A percentile compares a stretch with the other conserved stretches of the same genome.
Evolutionary conservation across 257 asterid species (phyloP).

Genomic region (Scutellaria baicalensis): DNA sequence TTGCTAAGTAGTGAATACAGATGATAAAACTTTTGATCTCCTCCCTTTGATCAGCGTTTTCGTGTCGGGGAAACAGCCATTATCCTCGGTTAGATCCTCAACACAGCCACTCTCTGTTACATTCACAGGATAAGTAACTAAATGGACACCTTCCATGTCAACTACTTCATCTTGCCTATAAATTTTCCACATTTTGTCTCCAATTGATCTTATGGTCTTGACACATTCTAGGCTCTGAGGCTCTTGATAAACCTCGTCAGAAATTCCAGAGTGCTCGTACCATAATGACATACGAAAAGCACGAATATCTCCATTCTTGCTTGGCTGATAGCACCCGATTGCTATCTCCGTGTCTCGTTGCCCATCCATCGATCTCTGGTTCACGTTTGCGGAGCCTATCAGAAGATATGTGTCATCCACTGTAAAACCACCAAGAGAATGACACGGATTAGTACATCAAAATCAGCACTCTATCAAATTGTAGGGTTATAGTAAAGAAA

Average conservation of each 20-base stretch:
- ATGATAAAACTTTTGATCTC: slow-evolving; percentile 53
- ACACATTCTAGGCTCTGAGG: slow-evolving; percentile 67
- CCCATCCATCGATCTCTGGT: slow-evolving; percentile 95
- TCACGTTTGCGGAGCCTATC: slow-evolving; percentile 83
- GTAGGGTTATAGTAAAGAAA: too few relatives aligned
- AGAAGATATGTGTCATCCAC: slow-evolving; percentile 78
- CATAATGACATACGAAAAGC: slow-evolving; percentile 74
- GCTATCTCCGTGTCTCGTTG: slow-evolving; percentile 82
- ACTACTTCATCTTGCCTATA: slow-evolving; percentile 53
- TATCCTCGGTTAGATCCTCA: slow-evolving; percentile 39
- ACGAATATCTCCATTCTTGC: slow-evolving; percentile 32
- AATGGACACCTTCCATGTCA: slow-evolving; percentile 76
- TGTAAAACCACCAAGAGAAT: slow-evolving; percentile 16
- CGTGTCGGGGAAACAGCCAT: slow-evolving; percentile 64
- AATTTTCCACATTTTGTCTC: slow-evolving; percentile 68
- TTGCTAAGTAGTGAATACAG: slow-evolving; percentile 61
- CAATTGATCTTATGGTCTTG: slow-evolving; percentile 38
- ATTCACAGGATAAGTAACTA: slow-evolving; percentile 56
- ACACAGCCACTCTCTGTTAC: slow-evolving; percentile 47
- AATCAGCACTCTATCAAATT: background rate
- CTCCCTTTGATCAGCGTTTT: slow-evolving; percentile 54
- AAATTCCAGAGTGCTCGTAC: slow-evolving; percentile 75
- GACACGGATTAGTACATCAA: background rate
- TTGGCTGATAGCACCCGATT: slow-evolving; percentile 68
- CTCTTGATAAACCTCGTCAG: slow-evolving; percentile 34